Percentiles rank a stretch among this genome's conserved stretches.
Evolutionary conservation across 2,329 filamentous ascomycete genomes (phyloP).

Genomic region (Diaporthe capsici): DNA sequence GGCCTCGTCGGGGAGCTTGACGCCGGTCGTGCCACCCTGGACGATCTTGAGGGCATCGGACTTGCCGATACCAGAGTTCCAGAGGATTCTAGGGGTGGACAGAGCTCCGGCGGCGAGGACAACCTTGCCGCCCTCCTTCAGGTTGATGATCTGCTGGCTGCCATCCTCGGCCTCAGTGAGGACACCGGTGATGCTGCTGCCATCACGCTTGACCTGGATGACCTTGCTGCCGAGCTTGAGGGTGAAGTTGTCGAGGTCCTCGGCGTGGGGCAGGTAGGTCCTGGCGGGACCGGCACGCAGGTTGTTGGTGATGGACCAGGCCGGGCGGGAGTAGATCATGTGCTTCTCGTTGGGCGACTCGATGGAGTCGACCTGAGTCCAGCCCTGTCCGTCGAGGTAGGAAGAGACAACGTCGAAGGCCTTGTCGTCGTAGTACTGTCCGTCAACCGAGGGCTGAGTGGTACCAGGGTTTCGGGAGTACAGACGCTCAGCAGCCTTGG

Average conservation of each 20-base stretch:
- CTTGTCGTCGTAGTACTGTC: slow-evolving; percentile 42
- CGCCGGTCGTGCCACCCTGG: slow-evolving; percentile 41
- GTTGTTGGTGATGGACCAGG: slow-evolving; percentile 42
- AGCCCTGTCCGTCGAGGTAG: slow-evolving; percentile 41
- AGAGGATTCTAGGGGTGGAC: slow-evolving; percentile 43
- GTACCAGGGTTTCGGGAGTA: slow-evolving; percentile 49
- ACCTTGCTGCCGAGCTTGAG: slow-evolving; percentile 46
- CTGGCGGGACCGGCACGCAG: slow-evolving; percentile 44
- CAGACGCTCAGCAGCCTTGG: slow-evolving; percentile 46
- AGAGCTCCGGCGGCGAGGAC: slow-evolving; percentile 45
- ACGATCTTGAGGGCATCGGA: slow-evolving; percentile 44
- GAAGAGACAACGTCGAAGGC: slow-evolving; percentile 39
- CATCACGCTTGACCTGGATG: slow-evolving; percentile 43
- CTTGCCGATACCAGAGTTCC: slow-evolving; percentile 45
- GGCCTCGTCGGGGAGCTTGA: slow-evolving; percentile 33
- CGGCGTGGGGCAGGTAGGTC: slow-evolving; percentile 45
- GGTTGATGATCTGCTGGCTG: slow-evolving; percentile 44
- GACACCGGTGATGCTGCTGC: slow-evolving; percentile 45
- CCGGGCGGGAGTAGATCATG: slow-evolving; percentile 40
- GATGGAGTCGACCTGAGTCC: slow-evolving; percentile 42
- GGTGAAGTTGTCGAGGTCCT: slow-evolving; percentile 46
- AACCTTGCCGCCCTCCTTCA: slow-evolving; percentile 45
- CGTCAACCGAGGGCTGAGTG: slow-evolving; percentile 47
- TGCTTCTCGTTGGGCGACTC: slow-evolving; percentile 42
- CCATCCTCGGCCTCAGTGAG: slow-evolving; percentile 42